Base-by-base conservation (phyloP, 345 rosid species). In the Citrus mangshanensis region DNA sequence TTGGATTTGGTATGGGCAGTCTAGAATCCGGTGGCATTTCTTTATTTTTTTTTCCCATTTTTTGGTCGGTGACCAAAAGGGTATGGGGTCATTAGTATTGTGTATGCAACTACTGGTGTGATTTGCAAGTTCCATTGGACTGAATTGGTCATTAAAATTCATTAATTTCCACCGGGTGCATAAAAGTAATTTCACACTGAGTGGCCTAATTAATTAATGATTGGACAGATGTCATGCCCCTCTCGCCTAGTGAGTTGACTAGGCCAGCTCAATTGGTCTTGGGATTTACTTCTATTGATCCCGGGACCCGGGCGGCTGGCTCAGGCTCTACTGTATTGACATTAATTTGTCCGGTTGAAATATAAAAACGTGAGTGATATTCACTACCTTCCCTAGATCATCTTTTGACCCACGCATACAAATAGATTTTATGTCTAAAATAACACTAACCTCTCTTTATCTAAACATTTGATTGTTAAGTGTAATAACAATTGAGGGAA, bases 241-340 rank as follows among this genome's bases (percentile, higher is more conserved):
- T 76, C 78, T 83, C 84, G 28, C 46, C 51, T 79, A 75, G 77
- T 68, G 56, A 62, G 77, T 86, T 86, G 84, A 79, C 87, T 66
- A 73, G 7, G 81, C 84, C 85, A 76, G 28, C 85, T 59, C 66
- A 38, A 8, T 34, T 27, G 38, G 28, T 18, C 49, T 46, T 46
- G 24, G 55, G 56, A 37, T 60, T 73, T 73, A n/a, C 54, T 59
- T 37, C 14, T 24, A n/a, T 37, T 16, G 56, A 55, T 12, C 30
- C 4, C 0, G 76, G 28, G 24, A 3, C 32, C 4, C 24, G 16
- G 34, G 37, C 18, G 10, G 51, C 16, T 42, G 49, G 49, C 49
- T 12, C 51, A 1, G 18, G 16, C 13, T 13, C 51, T 10, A 9
- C 40, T 7, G 9, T 6, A 1, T 2, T 42, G 49, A 2, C 18